Base-by-base conservation (phyloP, 1,284 basidiomycete genomes). In the Mycena sp. region DNA sequence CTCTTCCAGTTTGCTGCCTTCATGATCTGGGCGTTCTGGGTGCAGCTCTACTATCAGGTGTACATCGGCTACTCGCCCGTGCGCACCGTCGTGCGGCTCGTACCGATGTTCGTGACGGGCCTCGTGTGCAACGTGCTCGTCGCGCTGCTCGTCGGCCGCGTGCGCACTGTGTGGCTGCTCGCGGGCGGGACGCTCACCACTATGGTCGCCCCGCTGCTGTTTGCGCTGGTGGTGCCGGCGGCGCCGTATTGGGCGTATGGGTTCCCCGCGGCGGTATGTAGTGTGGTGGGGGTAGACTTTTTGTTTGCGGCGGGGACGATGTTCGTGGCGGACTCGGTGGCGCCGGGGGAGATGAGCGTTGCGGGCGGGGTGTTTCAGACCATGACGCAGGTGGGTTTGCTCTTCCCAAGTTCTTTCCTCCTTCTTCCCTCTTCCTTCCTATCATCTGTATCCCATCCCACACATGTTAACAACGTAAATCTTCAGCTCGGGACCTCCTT, bases 231-330 rank as follows among this genome's bases (percentile, higher is more conserved):
- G 70, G 77, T 88, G 18, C 86, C 90, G 0, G 73, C 83, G 4
- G 85, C 85, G 4, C 80, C 89, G 0, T 97, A 93, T 79, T 96
- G 95, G 95, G 89, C 89, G 1, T 93, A 88, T 70, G 91, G 91
- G 18, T 96, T 97, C 83, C 93, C 94, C 5, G 89, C 92, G 0
- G 90, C 95, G 50, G 85, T 92, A 73, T 76, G 94, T 67, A 82
- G 87, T 16, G 94, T 95, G 34, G 85, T 94, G 56, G 95, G 95
- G 46, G 93, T 90, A 0, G 94, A 96, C 78, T 93, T 96, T 77
- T 89, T 95, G 14, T 95, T 92, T 79, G 85, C 94, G 0, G 85
- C 89, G 1, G 94, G 93, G 2, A 91, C 89, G 2, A 83, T 96
- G 25, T 96, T 94, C 78, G 88, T 95, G 65, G 90, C 94, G 0